A percentile compares a stretch with the other conserved stretches of the same genome.
Evolutionary conservation across 495 filamentous ascomycete genomes (phyloP).

Genomic region (Hypomontagnella submonticulosa): DNA sequence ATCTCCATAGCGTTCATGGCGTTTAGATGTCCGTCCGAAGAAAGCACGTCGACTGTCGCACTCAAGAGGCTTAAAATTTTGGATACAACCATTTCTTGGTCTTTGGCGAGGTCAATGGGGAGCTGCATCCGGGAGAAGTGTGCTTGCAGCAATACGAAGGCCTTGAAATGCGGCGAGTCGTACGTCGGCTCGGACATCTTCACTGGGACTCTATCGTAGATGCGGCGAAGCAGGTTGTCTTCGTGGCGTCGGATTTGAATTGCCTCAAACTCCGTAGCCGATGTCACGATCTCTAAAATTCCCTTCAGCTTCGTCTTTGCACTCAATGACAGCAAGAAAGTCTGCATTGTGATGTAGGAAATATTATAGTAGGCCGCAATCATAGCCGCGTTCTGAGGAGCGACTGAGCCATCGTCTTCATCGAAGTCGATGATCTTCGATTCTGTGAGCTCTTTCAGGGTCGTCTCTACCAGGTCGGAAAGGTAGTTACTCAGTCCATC

Average conservation of each 20-base stretch:
- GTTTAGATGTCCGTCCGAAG: slow-evolving; percentile 94
- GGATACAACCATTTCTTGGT: slow-evolving; percentile 87
- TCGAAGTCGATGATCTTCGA: slow-evolving; percentile 97
- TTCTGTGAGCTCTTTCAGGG: slow-evolving; percentile 88
- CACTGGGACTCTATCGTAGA: slow-evolving; percentile 93
- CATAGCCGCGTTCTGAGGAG: slow-evolving; percentile 93
- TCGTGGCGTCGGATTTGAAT: slow-evolving; percentile 96
- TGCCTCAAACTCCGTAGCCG: slow-evolving; percentile 94
- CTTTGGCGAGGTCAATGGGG: slow-evolving; percentile 95
- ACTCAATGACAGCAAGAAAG: slow-evolving; percentile 93
- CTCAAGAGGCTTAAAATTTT: slow-evolving; percentile 90
- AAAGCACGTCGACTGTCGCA: slow-evolving; percentile 93
- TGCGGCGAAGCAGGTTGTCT: slow-evolving; percentile 84
- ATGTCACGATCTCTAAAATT: slow-evolving; percentile 96
- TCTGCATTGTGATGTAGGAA: slow-evolving; percentile 99
- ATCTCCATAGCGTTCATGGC: slow-evolving; percentile 99
- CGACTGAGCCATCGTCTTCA: slow-evolving; percentile 92
- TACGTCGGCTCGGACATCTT: slow-evolving; percentile 89
- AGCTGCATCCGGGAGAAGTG: slow-evolving; percentile 98
- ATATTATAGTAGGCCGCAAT: slow-evolving; percentile 99
- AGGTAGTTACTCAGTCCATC: slow-evolving; percentile 94
- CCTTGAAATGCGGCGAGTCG: slow-evolving; percentile 98
- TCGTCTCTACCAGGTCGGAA: slow-evolving; percentile 94
- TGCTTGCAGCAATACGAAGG: slow-evolving; percentile 94
- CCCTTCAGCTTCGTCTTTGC: slow-evolving; percentile 92